Evolutionary conservation across 2,329 filamentous ascomycete species (phyloP), one percentile per base, ranked within the genome.

Genomic region (Pseudocercospora crystallina): DNA sequence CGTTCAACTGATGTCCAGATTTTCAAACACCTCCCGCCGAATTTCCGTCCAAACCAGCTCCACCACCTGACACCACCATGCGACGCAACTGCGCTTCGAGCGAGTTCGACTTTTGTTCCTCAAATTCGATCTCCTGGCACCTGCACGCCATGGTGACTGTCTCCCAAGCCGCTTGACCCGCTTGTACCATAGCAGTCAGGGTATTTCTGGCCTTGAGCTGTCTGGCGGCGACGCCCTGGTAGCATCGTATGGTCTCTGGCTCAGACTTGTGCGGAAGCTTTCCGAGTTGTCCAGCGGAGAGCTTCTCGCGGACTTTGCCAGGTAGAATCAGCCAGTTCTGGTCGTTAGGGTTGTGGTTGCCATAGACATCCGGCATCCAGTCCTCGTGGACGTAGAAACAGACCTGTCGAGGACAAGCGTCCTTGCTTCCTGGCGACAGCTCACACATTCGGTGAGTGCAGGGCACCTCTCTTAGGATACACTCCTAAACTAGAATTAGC

Each of bases 351-450:
- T 56, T 46, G 37, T 58, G 56, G 9, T 13, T n/a, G 5, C 56
- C 56, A 26, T 56, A 32, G 12, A 54, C 41, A 47, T 54, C 56
- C n/a, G 56, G 56, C 56, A 58, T 58, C 38, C 34, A 54, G 39
- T 58, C 53, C 26, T 38, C 36, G 49, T 58, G 56, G 15, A 58
- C 51, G 47, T 58, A 58, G 47, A 53, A 56, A 47, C 56, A 58
- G 43, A 58, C 53, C 20, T 47, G 41, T 12, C 56, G 56, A 15
- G 49, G 53, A 45, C 56, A 58, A 34, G 39, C 36, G 14, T 47
- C 47, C 32, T 43, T 52, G 47, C 43, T 53, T 31, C 41, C 32
- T 10, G 50, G 47, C 30, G 49, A 54, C n/a, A 52, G 43, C 20
- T 54, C 49, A 43, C 56, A 58, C 32, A 38, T 34, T 40, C 53